Conservation (phyloP, 345 rosid species). For the Lumnitzera littorea region DNA sequence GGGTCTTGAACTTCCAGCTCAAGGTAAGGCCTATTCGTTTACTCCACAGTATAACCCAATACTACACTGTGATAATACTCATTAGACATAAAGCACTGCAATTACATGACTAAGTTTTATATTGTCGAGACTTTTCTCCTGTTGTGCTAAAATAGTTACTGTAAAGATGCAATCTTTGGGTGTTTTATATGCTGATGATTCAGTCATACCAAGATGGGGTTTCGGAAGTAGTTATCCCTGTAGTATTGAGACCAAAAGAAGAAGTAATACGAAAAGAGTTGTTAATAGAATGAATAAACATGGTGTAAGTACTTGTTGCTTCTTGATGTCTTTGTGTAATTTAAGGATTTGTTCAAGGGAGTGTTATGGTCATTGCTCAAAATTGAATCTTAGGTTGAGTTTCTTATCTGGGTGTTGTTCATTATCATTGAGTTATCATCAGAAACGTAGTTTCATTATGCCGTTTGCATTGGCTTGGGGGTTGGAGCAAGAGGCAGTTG, state of each 20-base stretch:
- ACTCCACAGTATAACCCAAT: no score
- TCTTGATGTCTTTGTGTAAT: constrained; percentile 26
- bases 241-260: no score
- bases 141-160: constrained; percentile 10
- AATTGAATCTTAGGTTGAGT: constrained; percentile 19
- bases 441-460: constrained; percentile 23
- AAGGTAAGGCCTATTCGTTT: no score
- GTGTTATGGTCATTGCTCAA: constrained; percentile 16
- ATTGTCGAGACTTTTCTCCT: no score
- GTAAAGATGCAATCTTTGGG: constrained; percentile 68
- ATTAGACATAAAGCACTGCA: neutral
- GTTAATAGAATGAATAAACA: no score
- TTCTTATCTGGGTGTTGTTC: constrained; percentile 11
- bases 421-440: neutral
- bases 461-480: constrained; percentile 45
- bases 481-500: constrained; percentile 44
- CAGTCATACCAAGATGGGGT: constrained; percentile 37
- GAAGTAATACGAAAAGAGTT: no score
- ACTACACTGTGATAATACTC: neutral
- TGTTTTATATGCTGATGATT: constrained; percentile 32
- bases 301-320: no score
- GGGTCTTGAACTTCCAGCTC: no score
- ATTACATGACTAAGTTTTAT: no score
- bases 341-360: constrained; percentile 10
- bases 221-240: constrained; percentile 10